Base-by-base conservation (phyloP, 805 yeast genomes). In the Cyberlindnera bimundalis region DNA sequence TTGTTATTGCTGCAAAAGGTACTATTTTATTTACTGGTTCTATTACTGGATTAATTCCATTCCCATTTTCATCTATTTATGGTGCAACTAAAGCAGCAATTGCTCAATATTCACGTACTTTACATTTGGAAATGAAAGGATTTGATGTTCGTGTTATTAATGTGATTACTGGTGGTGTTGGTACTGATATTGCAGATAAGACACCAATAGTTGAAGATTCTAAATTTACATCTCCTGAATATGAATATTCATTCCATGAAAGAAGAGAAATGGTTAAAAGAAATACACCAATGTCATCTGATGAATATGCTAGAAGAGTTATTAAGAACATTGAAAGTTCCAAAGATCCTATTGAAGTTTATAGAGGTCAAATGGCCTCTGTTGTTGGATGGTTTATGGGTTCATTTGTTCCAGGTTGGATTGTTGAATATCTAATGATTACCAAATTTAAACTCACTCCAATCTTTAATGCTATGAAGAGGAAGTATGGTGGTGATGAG, bases 21-120 rank as follows among this genome's bases (percentile, higher is more conserved):
- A 74, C 78, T 0, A 73, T 85, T 43, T 78, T 81, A 0, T 83
- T 81, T 60, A 84, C 93, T 1, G 93, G 93, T 2, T 81, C 90
- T 4, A 59, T 81, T 3, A 74, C 83, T 13, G 93, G 87, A 1
- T 40, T 76, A 13, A 61, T 73, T 11, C 79, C 86, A 3, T 78
- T 84, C 64, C 95, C 95, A 19, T 84, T 79, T 59, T 77, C 81
- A 1, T 68, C 81, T 12, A 66, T 79, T 23, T 85, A 85, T 55
- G 72, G 80, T 24, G 71, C 90, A 1, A 59, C 83, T 1, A 85
- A 85, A 53, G 87, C 90, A 6, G 90, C 91, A 0, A 77, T 85
- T 42, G 87, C 83, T 49, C 81, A 76, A 50, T 85, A 79, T 54
- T 84, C 87, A 0, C 72, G 76, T 29, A 72, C 71, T 2, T 62